Percentiles rank a stretch among this genome's conserved stretches.
These are phyloP conservation scores for Albifimbria verrucaria DNA, from an alignment of 2,329 filamentous ascomycete genomes.

Conservation along the genomic window DNA sequence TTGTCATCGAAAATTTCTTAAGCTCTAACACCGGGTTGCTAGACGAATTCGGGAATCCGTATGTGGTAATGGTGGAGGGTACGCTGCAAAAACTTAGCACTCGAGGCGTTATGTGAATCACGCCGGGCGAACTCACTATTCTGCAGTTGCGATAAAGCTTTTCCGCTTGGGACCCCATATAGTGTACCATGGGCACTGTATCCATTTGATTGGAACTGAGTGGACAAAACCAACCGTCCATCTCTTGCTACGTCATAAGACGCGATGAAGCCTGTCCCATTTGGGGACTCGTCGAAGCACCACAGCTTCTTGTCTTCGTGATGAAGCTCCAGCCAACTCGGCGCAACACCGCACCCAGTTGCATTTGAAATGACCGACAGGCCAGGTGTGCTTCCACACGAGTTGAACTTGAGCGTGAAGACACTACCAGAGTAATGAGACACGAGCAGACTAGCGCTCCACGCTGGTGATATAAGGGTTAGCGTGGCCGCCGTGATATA, in stretches of 20 bases:
- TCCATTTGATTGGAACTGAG: constrained; percentile 1
- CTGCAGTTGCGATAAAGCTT: constrained; percentile 38
- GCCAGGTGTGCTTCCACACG: neutral
- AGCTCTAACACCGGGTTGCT: constrained; percentile 28
- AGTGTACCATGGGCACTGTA: constrained; percentile 29
- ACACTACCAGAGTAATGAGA: constrained; percentile 1
- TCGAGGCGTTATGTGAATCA: neutral
- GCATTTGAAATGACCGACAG: neutral
- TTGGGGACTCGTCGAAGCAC: constrained; percentile 1
- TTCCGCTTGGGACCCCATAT: constrained; percentile 34
- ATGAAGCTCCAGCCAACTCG: neutral
- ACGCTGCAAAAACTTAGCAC: constrained; percentile 23
- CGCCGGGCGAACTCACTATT: constrained; percentile 44
- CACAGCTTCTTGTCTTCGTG: neutral
- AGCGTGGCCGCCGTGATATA: neutral
- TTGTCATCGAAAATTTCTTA: constrained; percentile 37
- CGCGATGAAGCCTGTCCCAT: neutral
- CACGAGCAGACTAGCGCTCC: neutral
- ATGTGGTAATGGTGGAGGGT: constrained; percentile 39
- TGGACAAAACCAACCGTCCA: constrained; percentile 3
- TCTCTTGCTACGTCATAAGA: neutral
- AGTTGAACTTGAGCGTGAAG: constrained; percentile 1
- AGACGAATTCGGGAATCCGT: constrained; percentile 33
- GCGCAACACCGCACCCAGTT: neutral
- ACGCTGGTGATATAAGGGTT: neutral